These are phyloP conservation scores for Castanea mollissima DNA, from an alignment of 306 rosid genomes.

Conservation along the genomic window DNA sequence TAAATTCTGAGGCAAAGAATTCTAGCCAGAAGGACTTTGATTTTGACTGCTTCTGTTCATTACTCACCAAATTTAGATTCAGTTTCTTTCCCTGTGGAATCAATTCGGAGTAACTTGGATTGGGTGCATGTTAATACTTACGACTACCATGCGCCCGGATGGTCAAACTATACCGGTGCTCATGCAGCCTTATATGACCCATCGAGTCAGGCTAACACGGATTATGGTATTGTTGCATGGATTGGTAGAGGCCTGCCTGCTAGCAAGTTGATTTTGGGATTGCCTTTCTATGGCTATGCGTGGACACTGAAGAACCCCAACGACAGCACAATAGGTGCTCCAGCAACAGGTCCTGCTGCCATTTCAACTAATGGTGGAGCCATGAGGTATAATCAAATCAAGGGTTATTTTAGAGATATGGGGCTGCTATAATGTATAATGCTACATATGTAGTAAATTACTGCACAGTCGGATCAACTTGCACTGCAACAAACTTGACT, in stretches of 20 bases:
- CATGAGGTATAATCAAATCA: conserved; percentile 25
- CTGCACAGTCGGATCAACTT: conserved; percentile 12
- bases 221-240: conserved; percentile 27
- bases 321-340: conserved; percentile 20
- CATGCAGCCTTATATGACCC: conserved; percentile 33
- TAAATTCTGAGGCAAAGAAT: conserved; percentile 20
- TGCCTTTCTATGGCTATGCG: conserved; percentile 39
- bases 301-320: conserved; percentile 26
- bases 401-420: conserved; percentile 2
- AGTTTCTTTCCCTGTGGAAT: conserved; percentile 20
- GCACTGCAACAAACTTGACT: too few relatives aligned
- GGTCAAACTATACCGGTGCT: conserved; percentile 11
- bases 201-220: neutral
- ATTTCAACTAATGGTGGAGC: neutral
- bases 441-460: conserved; percentile 34
- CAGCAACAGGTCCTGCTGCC: conserved; percentile 27
- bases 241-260: conserved; percentile 15
- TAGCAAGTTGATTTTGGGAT: conserved; percentile 28
- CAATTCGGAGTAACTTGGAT: conserved; percentile 31
- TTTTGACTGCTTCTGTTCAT: conserved; percentile 21
- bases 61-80: neutral
- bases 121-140: conserved; percentile 39
- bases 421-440: conserved; percentile 15
- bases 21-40: conserved; percentile 6
- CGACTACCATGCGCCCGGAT: conserved; percentile 10